These are phyloP conservation scores for Nothomitra cinnamomea DNA, from an alignment of 2,329 filamentous ascomycete species.

Conservation along the genomic window DNA sequence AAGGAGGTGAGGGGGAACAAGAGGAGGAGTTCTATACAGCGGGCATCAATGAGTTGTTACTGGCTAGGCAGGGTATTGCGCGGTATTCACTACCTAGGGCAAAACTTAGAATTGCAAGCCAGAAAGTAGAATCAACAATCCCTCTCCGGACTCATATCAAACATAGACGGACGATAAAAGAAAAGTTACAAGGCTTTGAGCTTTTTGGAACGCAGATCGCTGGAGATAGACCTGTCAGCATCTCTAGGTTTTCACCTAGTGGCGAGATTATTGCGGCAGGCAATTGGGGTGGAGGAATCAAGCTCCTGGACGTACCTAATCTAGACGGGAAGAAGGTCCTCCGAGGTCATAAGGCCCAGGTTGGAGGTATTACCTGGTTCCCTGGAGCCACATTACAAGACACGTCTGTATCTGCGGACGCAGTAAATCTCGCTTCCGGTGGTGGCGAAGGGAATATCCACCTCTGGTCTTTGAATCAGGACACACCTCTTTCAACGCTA, in stretches of 20 bases:
- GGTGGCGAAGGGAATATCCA: slow-evolving; percentile 78
- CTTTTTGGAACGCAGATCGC: slow-evolving; percentile 87
- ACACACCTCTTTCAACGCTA: slow-evolving; percentile 69
- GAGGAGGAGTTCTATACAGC: slow-evolving; percentile 94
- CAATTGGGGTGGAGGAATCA: slow-evolving; percentile 84
- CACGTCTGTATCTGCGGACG: slow-evolving; percentile 50
- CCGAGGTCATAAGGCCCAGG: slow-evolving; percentile 72
- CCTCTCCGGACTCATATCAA: slow-evolving; percentile 80
- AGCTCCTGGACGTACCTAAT: slow-evolving; percentile 67
- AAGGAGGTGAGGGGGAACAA: slow-evolving; percentile 38
- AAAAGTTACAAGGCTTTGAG: slow-evolving; percentile 66
- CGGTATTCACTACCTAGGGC: slow-evolving; percentile 70
- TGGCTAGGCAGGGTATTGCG: slow-evolving; percentile 64
- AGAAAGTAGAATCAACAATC: slow-evolving; percentile 67
- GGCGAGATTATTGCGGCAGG: slow-evolving; percentile 73
- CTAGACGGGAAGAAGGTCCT: slow-evolving; percentile 60
- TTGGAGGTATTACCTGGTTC: slow-evolving; percentile 82
- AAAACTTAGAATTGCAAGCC: slow-evolving; percentile 56
- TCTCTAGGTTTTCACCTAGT: slow-evolving; percentile 78
- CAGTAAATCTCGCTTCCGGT: slow-evolving; percentile 76
- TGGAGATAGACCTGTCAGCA: slow-evolving; percentile 77
- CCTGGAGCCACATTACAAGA: slow-evolving; percentile 62
- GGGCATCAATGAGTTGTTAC: slow-evolving; percentile 55
- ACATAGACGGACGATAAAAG: slow-evolving; percentile 77
- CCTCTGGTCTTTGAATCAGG: slow-evolving; percentile 76